phyloP scores from a whole-genome alignment of 1,139 yeast genomes.

The Candida buenavistaensis region DNA sequence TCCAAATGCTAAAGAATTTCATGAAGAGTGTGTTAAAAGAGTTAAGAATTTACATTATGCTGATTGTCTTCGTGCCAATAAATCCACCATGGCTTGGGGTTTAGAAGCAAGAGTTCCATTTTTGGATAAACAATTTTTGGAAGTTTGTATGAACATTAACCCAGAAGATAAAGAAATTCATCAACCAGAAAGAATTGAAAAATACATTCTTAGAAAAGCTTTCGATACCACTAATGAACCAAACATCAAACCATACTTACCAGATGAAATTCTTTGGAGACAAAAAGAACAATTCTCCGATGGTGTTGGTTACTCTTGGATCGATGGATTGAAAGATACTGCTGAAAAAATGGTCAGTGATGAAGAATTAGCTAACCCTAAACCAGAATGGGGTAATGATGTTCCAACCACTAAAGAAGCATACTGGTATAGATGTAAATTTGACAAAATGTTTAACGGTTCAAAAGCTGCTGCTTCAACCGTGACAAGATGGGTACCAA shows the following conservation, averaged over 20 bases:
- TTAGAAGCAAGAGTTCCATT: constrained; percentile 99
- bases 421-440: constrained; percentile 96
- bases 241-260: constrained; percentile 76
- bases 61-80: constrained; percentile 98
- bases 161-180: constrained; percentile 87
- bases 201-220: constrained; percentile 94
- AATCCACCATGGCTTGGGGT: constrained; percentile 99
- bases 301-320: constrained; percentile 99
- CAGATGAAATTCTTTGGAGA: constrained; percentile 96
- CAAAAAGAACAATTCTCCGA: constrained; percentile 99
- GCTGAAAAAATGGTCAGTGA: constrained; percentile 86
- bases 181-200: constrained; percentile 78
- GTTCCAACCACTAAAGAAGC: constrained; percentile 98
- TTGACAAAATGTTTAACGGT: constrained; percentile 83
- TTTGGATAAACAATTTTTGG: constrained; percentile 90
- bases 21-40: constrained; percentile 89
- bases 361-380: constrained; percentile 85
- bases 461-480: constrained; percentile 93
- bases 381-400: constrained; percentile 95
- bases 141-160: constrained; percentile 90
- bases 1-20: constrained; percentile 90
- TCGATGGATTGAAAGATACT: constrained; percentile 93
- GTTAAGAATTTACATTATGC: constrained; percentile 97
- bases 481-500: constrained; percentile 99
- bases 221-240: constrained; percentile 85